Conservation (phyloP, 2,329 filamentous ascomycete genomes). For the Epichloe sibirici region DNA sequence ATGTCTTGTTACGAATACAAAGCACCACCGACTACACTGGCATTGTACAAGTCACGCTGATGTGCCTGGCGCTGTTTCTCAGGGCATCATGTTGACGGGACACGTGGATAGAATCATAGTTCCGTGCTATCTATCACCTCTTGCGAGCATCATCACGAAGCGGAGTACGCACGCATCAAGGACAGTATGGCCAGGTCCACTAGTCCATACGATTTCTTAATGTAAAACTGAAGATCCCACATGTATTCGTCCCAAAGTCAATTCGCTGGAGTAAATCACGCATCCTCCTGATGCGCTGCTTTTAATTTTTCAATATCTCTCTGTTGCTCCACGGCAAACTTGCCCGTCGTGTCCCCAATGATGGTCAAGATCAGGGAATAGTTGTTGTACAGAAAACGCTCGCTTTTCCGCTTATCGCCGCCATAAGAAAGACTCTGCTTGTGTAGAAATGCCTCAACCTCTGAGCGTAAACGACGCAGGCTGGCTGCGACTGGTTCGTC, state of each 20-base stretch:
- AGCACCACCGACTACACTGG: background rate
- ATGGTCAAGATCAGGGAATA: constrained; percentile 92
- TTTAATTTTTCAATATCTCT: constrained; percentile 61
- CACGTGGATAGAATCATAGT: background rate
- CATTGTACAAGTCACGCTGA: background rate
- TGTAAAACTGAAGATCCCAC: background rate
- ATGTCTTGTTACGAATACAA: background rate
- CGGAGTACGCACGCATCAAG: too few relatives aligned
- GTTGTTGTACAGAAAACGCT: constrained; percentile 89
- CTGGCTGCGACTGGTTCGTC: constrained; percentile 86
- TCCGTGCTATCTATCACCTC: background rate
- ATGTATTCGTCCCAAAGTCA: background rate
- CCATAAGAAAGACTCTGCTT: constrained; percentile 65
- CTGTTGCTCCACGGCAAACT: constrained; percentile 62
- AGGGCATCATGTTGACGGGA: background rate
- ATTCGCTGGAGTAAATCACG: constrained; percentile 3
- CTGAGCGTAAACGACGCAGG: constrained; percentile 60
- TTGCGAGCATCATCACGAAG: background rate
- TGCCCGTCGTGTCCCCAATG: constrained; percentile 64
- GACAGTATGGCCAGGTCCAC: too few relatives aligned
- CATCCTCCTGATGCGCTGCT: constrained; percentile 39
- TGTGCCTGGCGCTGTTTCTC: background rate
- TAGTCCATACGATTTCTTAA: background rate
- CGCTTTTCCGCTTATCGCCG: constrained; percentile 64
- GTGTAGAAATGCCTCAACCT: constrained; percentile 73